phyloP scores from a whole-genome alignment of 1,284 basidiomycete species.

The Ceratobasidium theobromae region DNA sequence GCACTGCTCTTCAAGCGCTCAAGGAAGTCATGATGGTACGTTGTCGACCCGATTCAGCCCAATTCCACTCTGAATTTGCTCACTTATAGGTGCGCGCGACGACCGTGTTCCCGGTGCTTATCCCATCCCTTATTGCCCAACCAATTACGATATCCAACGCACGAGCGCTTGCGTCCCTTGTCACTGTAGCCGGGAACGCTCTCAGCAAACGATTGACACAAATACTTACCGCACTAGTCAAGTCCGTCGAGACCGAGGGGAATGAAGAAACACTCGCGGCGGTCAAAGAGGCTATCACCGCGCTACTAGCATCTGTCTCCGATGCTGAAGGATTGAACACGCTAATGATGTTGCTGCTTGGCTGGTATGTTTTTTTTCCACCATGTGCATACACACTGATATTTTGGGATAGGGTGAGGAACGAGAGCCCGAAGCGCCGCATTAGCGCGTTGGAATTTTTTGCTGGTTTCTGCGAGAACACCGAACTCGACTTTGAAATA shows the following conservation, averaged over 20 bases:
- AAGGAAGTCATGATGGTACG: conserved; percentile 91
- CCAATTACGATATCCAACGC: conserved; percentile 97
- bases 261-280: conserved; percentile 71
- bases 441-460: conserved; percentile 79
- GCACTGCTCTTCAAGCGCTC: conserved; percentile 91
- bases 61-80: conserved; percentile 9
- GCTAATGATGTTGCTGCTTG: conserved; percentile 85
- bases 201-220: conserved; percentile 79
- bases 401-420: conserved; percentile 65
- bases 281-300: conserved; percentile 73
- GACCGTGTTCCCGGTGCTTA: conserved; percentile 97
- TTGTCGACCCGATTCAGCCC: conserved; percentile 34
- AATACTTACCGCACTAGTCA: conserved; percentile 75
- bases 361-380: conserved; percentile 57
- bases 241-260: conserved; percentile 63
- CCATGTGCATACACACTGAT: conserved; percentile 25
- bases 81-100: conserved; percentile 75
- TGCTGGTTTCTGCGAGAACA: conserved; percentile 77
- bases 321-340: conserved; percentile 87
- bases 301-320: conserved; percentile 73
- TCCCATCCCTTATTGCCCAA: conserved; percentile 86
- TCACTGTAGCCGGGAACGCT: conserved; percentile 90
- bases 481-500: conserved; percentile 73
- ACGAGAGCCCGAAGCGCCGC: conserved; percentile 67
- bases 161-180: conserved; percentile 85